Conservation (phyloP, 371 early-diverging fungal species). For the Fennellomyces sp. region DNA sequence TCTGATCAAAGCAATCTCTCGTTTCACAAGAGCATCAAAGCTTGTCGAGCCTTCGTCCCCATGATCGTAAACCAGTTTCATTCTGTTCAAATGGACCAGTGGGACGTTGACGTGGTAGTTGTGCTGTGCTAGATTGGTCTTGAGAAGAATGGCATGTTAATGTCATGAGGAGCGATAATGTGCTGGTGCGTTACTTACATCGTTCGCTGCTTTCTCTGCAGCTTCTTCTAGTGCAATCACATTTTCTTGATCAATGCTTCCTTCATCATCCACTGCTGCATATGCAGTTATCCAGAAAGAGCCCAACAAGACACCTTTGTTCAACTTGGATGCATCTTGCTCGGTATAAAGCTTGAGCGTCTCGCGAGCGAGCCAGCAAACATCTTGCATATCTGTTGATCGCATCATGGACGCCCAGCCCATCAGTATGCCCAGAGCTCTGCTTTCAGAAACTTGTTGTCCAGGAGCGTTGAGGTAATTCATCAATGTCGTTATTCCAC, state of each 20-base stretch:
- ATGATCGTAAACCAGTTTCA: not conserved
- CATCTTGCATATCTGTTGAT: constrained; percentile 26
- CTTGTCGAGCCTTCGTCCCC: not conserved
- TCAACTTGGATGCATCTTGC: not conserved
- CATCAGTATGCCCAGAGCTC: constrained; percentile 42
- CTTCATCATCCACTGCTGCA: constrained; percentile 6
- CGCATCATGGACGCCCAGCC: constrained; percentile 37
- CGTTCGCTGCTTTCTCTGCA: not conserved
- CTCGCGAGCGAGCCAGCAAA: constrained; percentile 22
- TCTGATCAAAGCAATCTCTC: not conserved
- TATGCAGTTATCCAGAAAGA: constrained; percentile 37
- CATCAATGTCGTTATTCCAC: constrained; percentile 15
- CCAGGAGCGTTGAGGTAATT: constrained; percentile 14
- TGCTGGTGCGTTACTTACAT: constrained; percentile 2
- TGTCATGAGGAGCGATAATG: too few species aligned
- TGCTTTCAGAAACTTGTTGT: constrained; percentile 26
- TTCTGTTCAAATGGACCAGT: constrained; percentile 22
- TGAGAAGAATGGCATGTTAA: not conserved
- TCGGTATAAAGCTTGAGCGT: constrained; percentile 19
- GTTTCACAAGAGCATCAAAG: not conserved
- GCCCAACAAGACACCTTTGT: constrained; percentile 33
- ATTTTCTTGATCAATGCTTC: not conserved
- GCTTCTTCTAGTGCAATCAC: not conserved
- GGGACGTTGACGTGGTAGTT: constrained; percentile 38
- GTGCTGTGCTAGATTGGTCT: not conserved